Evolutionary conservation across 305 asterid species (phyloP).

Genomic region (Plantago lanceolata): DNA sequence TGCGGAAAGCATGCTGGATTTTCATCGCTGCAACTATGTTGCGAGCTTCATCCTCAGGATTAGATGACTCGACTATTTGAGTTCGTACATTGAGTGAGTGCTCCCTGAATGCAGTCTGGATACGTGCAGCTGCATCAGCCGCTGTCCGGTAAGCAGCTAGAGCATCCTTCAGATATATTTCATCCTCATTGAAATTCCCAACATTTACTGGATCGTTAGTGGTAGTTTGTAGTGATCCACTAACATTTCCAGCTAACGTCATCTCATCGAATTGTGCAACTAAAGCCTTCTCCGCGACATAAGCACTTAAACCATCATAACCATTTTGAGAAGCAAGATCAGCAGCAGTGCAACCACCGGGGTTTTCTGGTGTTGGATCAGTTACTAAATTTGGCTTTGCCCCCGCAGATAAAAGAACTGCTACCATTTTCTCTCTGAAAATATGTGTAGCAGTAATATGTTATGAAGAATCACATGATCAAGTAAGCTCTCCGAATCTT

Average conservation of each 20-base stretch:
- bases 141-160: constrained; percentile 93
- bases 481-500: background rate
- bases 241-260: constrained; percentile 91
- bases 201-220: constrained; percentile 33
- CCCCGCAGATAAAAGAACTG: constrained; percentile 81
- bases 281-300: constrained; percentile 91
- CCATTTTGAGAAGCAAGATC: constrained; percentile 87
- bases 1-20: constrained; percentile 94
- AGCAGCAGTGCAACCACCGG: constrained; percentile 79
- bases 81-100: constrained; percentile 54
- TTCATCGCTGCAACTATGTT: constrained; percentile 87
- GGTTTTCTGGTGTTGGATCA: constrained; percentile 73
- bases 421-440: constrained; percentile 92
- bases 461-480: constrained; percentile 4
- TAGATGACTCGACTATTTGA: constrained; percentile 44
- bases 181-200: constrained; percentile 63
- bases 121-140: constrained; percentile 98
- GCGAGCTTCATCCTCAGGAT: constrained; percentile 83
- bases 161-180: constrained; percentile 66
- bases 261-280: constrained; percentile 79
- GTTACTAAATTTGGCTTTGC: constrained; percentile 91
- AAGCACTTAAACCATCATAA: constrained; percentile 86
- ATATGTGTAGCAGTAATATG: constrained; percentile 9
- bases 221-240: constrained; percentile 65
- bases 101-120: constrained; percentile 91